Evolutionary conservation across 1,284 basidiomycete genomes (phyloP).

Genomic region (Pseudozyma sp.): DNA sequence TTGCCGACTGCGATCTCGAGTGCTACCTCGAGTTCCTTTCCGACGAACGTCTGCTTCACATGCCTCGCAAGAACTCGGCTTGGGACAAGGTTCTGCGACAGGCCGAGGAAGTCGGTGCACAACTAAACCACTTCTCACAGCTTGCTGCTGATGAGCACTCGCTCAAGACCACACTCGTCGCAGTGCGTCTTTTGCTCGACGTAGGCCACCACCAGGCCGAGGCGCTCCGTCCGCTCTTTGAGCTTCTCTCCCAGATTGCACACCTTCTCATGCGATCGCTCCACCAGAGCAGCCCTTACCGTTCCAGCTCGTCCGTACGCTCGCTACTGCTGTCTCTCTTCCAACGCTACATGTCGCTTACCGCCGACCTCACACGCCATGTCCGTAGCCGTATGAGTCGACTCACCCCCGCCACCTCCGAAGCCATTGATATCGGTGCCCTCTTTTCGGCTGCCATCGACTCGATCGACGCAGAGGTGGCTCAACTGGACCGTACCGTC

Average conservation of each 20-base stretch:
- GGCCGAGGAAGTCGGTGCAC: slow-evolving; percentile 8
- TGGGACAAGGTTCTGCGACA: slow-evolving; percentile 10
- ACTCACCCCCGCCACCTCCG: neutral
- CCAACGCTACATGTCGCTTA: slow-evolving; percentile 1
- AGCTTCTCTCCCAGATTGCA: slow-evolving; percentile 6
- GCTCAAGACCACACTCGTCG: slow-evolving; percentile 3
- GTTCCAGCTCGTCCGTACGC: neutral
- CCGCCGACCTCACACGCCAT: slow-evolving; percentile 2
- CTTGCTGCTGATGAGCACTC: slow-evolving; percentile 6
- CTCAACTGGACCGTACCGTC: neutral
- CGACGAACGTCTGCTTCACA: slow-evolving; percentile 16
- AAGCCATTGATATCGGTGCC: slow-evolving; percentile 6
- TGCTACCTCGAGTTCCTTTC: slow-evolving; percentile 27
- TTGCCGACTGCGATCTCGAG: slow-evolving; percentile 10
- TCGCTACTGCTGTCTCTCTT: slow-evolving; percentile 1
- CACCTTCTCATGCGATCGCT: slow-evolving; percentile 4
- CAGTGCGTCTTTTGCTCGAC: slow-evolving; percentile 1
- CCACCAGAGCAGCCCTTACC: neutral
- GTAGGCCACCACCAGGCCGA: slow-evolving; percentile 7
- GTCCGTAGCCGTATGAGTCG: slow-evolving; percentile 11
- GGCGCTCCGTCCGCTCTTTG: slow-evolving; percentile 6
- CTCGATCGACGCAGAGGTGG: slow-evolving; percentile 6
- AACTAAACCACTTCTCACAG: slow-evolving; percentile 6
- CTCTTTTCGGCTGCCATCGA: slow-evolving; percentile 8
- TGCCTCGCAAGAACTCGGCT: slow-evolving; percentile 15